phyloP scores from a whole-genome alignment of 75 land plant genomes.

The Pinus tabuliformis region DNA sequence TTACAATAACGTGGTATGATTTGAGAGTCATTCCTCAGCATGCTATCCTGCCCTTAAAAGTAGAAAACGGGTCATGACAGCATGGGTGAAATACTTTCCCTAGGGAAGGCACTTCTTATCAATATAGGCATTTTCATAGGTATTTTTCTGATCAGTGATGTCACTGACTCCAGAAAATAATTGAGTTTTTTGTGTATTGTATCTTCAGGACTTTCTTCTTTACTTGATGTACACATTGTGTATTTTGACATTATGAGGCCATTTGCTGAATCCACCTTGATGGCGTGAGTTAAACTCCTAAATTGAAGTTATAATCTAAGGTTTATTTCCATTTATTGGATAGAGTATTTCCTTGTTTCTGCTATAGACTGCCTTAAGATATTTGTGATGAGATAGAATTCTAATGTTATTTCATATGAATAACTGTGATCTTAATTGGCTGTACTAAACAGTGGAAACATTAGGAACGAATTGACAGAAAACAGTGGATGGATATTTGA shows the following conservation, averaged over 20 bases:
- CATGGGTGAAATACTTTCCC: not conserved
- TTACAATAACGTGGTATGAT: not conserved
- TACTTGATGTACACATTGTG: slow-evolving; percentile 64
- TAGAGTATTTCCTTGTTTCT: not conserved
- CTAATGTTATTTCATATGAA: slow-evolving; percentile 3
- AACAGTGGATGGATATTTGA: slow-evolving; percentile 47
- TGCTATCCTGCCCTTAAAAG: not conserved
- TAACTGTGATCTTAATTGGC: not conserved
- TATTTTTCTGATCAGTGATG: not conserved
- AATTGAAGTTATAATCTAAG: not conserved
- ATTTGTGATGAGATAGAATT: not conserved
- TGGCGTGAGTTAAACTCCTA: slow-evolving; percentile 44
- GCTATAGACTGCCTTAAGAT: not conserved
- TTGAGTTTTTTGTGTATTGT: slow-evolving; percentile 5
- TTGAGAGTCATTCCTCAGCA: not conserved
- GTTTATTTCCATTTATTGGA: not conserved
- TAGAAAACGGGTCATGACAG: slow-evolving; percentile 3
- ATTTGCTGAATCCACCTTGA: slow-evolving; percentile 84
- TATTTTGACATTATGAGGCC: slow-evolving; percentile 95
- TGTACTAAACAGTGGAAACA: slow-evolving; percentile 1
- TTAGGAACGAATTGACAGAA: slow-evolving; percentile 5
- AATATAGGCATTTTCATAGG: not conserved
- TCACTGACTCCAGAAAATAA: not conserved
- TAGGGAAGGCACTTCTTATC: not conserved
- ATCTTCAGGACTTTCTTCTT: slow-evolving; percentile 78